Conservation (phyloP, 768 basidiomycete genomes). For the Albatrellus ellisii region DNA sequence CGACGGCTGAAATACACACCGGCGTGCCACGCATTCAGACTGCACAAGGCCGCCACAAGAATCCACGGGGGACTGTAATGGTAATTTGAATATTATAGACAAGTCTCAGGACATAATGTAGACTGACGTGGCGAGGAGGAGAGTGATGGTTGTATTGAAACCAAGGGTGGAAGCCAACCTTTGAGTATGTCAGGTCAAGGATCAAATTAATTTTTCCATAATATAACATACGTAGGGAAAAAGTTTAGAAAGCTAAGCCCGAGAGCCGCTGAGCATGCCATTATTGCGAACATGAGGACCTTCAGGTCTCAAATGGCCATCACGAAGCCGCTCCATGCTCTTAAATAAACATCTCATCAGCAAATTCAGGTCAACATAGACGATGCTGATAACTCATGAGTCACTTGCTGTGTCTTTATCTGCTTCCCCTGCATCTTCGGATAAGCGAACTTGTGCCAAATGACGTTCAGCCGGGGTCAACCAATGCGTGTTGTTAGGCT, state of each 20-base stretch:
- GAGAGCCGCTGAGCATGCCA: constrained; percentile 35
- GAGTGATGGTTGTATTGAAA: constrained; percentile 41
- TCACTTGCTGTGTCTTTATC: constrained; percentile 44
- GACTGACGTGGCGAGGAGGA: constrained; percentile 48
- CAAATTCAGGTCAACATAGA: neutral
- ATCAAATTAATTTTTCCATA: neutral
- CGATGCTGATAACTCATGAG: constrained; percentile 30
- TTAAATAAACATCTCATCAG: constrained; percentile 13
- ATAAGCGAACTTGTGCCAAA: constrained; percentile 52
- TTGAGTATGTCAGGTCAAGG: neutral
- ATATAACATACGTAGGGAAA: constrained; percentile 34
- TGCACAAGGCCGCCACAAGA: constrained; percentile 33
- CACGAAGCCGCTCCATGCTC: constrained; percentile 36
- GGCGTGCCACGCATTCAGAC: constrained; percentile 43
- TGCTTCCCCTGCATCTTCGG: constrained; percentile 57
- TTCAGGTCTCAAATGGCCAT: constrained; percentile 44
- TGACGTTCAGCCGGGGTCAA: constrained; percentile 33
- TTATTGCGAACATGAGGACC: constrained; percentile 38
- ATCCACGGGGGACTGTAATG: constrained; percentile 54
- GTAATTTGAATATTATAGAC: too few species aligned
- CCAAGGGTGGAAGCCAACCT: constrained; percentile 50
- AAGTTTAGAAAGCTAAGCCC: constrained; percentile 51
- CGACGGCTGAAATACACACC: constrained; percentile 17
- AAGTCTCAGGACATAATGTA: neutral
- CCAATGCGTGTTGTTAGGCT: constrained; percentile 57